phyloP scores from a whole-genome alignment of 2,329 filamentous ascomycete species.

The Aspergillus quadrilineatus region DNA sequence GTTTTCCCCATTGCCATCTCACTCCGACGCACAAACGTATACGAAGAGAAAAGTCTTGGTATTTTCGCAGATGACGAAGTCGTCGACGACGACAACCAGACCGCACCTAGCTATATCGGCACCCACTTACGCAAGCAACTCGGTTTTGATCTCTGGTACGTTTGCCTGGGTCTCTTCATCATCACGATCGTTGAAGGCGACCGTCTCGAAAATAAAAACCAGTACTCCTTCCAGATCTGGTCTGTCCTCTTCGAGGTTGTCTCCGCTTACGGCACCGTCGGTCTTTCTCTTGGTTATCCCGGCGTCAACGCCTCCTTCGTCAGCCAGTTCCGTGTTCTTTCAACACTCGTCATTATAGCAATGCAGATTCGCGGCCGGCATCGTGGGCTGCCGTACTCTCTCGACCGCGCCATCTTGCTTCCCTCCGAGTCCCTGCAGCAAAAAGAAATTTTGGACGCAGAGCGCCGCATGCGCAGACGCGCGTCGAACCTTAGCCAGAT shows the following conservation, averaged over 20 bases:
- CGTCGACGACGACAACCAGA: conserved; percentile 53
- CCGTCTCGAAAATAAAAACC: conserved; percentile 62
- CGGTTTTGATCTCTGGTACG: conserved; percentile 96
- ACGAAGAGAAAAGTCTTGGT: conserved; percentile 77
- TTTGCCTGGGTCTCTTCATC: conserved; percentile 90
- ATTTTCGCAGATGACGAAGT: conserved; percentile 63
- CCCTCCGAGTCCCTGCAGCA: conserved; percentile 64
- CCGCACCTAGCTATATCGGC: conserved; percentile 77
- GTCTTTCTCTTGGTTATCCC: conserved; percentile 80
- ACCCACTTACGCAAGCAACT: conserved; percentile 89
- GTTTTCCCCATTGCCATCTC: conserved; percentile 95
- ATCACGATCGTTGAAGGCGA: conserved; percentile 82
- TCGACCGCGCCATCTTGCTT: conserved; percentile 68
- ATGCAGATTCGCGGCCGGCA: conserved; percentile 67
- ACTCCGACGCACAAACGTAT: conserved; percentile 89
- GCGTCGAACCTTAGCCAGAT: conserved; percentile 36
- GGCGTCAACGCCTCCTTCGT: conserved; percentile 76
- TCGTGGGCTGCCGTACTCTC: conserved; percentile 64
- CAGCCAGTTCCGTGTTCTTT: conserved; percentile 72
- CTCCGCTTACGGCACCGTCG: conserved; percentile 91
- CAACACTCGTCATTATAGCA: conserved; percentile 64
- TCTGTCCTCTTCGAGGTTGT: conserved; percentile 78
- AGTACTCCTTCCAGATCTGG: conserved; percentile 65
- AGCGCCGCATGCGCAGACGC: conserved; percentile 43
- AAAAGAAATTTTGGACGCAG: conserved; percentile 57